phyloP scores from a whole-genome alignment of 305 asterid genomes.

The Rubia balearica region DNA sequence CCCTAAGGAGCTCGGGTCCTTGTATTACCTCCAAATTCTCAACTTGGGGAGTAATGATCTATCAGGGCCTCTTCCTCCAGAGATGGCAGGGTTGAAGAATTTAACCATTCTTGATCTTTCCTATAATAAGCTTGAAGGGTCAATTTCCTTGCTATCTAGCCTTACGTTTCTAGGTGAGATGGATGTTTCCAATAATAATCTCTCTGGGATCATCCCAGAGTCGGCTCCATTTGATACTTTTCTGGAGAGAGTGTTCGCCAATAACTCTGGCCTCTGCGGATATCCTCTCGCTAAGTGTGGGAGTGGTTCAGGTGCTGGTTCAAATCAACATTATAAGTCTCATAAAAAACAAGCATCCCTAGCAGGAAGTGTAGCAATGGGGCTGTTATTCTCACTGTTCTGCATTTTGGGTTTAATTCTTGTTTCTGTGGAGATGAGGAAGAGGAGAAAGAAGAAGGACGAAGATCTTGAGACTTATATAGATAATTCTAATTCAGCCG shows the following conservation, averaged over 20 bases:
- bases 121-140: slow-evolving; percentile 56
- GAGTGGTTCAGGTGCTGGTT: slow-evolving; percentile 19
- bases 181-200: slow-evolving; percentile 68
- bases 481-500: slow-evolving; percentile 64
- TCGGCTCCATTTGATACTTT: slow-evolving; percentile 78
- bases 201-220: slow-evolving; percentile 70
- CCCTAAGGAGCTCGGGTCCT: slow-evolving; percentile 77
- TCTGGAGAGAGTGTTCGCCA: slow-evolving; percentile 51
- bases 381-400: slow-evolving; percentile 69
- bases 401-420: slow-evolving; percentile 71
- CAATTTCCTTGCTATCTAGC: slow-evolving; percentile 60
- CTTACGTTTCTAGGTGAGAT: slow-evolving; percentile 62
- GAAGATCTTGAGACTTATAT: slow-evolving; percentile 69
- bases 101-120: slow-evolving; percentile 88
- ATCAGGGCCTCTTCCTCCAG: slow-evolving; percentile 76
- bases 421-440: slow-evolving; percentile 60
- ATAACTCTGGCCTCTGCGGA: slow-evolving; percentile 86
- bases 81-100: slow-evolving; percentile 62
- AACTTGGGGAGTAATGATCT: slow-evolving; percentile 78
- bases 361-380: slow-evolving; percentile 78
- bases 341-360: slow-evolving; percentile 57
- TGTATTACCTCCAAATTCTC: slow-evolving; percentile 62
- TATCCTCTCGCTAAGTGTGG: slow-evolving; percentile 62
- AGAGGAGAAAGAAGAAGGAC: slow-evolving; percentile 72
- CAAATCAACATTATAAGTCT: slow-evolving; percentile 42